Evolutionary conservation across 192 early-diverging fungal species (phyloP).

Genomic region (Backusella parvicylindrica): DNA sequence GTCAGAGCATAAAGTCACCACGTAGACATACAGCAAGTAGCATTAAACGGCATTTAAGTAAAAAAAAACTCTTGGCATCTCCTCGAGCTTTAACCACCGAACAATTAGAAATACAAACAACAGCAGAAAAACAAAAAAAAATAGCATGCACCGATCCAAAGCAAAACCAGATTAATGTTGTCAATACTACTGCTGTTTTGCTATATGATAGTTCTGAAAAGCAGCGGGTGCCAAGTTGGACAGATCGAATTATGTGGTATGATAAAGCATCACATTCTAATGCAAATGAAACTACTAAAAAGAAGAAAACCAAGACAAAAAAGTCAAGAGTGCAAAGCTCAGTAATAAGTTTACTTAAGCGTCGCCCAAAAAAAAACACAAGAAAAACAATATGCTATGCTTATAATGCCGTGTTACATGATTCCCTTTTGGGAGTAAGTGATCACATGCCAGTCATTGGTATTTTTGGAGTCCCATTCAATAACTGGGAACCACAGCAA

Average conservation of each 20-base stretch:
- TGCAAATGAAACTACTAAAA: background rate
- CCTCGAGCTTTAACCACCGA: background rate
- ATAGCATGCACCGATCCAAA: background rate
- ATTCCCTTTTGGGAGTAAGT: constrained; percentile 31
- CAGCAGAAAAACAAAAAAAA: background rate
- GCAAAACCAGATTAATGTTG: background rate
- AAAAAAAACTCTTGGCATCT: background rate
- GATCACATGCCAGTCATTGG: constrained; percentile 52
- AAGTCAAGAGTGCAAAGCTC: background rate
- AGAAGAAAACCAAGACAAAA: background rate
- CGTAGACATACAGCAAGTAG: background rate
- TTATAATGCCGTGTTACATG: constrained; percentile 34
- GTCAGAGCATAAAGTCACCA: background rate
- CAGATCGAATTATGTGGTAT: constrained; percentile 46
- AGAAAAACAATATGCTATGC: constrained; percentile 8
- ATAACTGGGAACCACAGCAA: constrained; percentile 15
- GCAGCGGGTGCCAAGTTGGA: constrained; percentile 49
- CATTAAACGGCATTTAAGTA: background rate
- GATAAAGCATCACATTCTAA: background rate
- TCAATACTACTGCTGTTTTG: background rate
- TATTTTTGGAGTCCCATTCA: constrained; percentile 44
- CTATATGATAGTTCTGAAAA: constrained; percentile 44
- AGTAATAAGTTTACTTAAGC: background rate
- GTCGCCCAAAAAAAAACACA: background rate
- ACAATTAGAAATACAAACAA: background rate